Evolutionary conservation across 495 filamentous ascomycete genomes (phyloP).

Genomic region (Peziza echinospora): DNA sequence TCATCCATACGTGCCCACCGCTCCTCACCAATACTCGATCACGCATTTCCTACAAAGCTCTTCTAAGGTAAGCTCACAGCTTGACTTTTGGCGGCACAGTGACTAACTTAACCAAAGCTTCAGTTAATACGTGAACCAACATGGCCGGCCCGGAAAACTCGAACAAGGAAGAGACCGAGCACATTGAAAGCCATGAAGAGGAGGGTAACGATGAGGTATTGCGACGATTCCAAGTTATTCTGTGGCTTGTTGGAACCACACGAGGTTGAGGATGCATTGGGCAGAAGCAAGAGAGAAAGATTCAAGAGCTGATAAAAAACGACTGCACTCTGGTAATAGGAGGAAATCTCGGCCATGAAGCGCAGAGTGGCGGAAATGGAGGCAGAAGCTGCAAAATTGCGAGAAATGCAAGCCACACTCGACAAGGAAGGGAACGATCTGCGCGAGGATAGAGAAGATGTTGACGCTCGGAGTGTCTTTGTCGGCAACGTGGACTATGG

Average conservation of each 20-base stretch:
- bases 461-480: conserved; percentile 89
- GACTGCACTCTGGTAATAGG: conserved; percentile 25
- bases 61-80: too few relatives aligned
- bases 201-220: conserved; percentile 17
- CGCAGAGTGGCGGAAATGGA: conserved; percentile 97
- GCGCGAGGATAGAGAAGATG: conserved; percentile 82
- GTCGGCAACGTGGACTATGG: conserved; percentile 98
- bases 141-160: not conserved
- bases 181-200: conserved; percentile 16
- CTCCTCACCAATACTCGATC: too few relatives aligned
- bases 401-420: conserved; percentile 84
- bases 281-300: not conserved
- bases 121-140: too few relatives aligned
- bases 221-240: conserved; percentile 2
- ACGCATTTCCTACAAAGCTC: too few relatives aligned
- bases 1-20: too few relatives aligned
- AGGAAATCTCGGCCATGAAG: conserved; percentile 98
- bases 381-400: conserved; percentile 82
- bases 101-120: too few relatives aligned
- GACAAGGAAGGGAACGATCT: conserved; percentile 67
- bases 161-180: conserved; percentile 10
- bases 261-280: not conserved
- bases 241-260: conserved; percentile 8
- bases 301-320: conserved; percentile 1
- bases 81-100: too few relatives aligned